phyloP scores from a whole-genome alignment of 2,329 filamentous ascomycete species.

The Cercospora zeae-maydis region DNA sequence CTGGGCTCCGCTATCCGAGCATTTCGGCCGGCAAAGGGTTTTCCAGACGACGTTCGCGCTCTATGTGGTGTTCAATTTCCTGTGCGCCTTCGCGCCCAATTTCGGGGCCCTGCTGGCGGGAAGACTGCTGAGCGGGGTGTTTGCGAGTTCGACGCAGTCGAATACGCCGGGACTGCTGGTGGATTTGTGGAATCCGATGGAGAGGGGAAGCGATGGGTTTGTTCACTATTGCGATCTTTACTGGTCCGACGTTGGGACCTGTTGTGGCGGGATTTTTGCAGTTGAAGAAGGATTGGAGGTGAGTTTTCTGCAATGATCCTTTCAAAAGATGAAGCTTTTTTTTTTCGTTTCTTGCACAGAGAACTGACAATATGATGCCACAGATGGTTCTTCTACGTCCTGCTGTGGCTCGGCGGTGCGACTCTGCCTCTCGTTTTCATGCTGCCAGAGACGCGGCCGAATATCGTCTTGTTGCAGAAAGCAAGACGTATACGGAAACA shows the following conservation, averaged over 20 bases:
- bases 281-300: conserved; percentile 59
- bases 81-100: conserved; percentile 39
- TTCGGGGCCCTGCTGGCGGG: conserved; percentile 43
- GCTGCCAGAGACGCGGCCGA: conserved; percentile 58
- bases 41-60: conserved; percentile 34
- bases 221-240: conserved; percentile 62
- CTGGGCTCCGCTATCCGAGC: conserved; percentile 61
- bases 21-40: conserved; percentile 48
- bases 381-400: conserved; percentile 51
- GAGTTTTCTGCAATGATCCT: too few species aligned
- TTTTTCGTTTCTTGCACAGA: too few species aligned
- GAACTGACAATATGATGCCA: too few species aligned
- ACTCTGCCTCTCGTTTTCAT: conserved; percentile 51
- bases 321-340: too few species aligned
- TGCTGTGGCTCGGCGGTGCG: conserved; percentile 49
- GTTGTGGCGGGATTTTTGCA: conserved; percentile 63
- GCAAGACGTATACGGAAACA: conserved; percentile 46
- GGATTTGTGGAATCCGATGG: conserved; percentile 40
- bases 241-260: conserved; percentile 60
- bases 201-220: conserved; percentile 53
- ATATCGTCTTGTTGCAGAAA: conserved; percentile 51
- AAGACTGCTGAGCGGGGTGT: conserved; percentile 41
- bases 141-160: conserved; percentile 40
- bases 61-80: conserved; percentile 36
- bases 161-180: conserved; percentile 44